Evolutionary conservation across 768 basidiomycete species (phyloP).

Genomic region (Trametes cingulata): DNA sequence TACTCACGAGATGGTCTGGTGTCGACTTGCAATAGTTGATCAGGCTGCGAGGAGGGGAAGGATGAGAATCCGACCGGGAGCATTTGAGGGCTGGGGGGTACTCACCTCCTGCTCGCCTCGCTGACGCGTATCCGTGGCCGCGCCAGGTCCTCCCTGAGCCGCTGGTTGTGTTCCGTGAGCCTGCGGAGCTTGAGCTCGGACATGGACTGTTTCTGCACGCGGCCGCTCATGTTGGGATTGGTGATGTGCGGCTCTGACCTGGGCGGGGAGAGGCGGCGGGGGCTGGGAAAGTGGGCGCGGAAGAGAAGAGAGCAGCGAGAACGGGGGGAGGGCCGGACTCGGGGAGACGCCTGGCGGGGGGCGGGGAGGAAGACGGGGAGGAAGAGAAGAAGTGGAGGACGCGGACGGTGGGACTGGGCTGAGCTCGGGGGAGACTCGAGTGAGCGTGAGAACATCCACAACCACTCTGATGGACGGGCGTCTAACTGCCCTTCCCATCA

Average conservation of each 20-base stretch:
- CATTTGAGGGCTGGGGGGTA: background rate
- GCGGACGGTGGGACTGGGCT: background rate
- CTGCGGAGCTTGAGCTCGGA: constrained; percentile 81
- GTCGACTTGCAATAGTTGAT: constrained; percentile 76
- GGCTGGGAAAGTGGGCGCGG: background rate
- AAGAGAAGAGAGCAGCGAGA: constrained; percentile 1
- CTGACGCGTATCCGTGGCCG: constrained; percentile 71
- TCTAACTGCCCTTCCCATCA: background rate
- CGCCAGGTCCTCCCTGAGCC: constrained; percentile 70
- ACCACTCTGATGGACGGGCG: background rate
- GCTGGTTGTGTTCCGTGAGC: constrained; percentile 72
- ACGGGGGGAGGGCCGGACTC: constrained; percentile 11
- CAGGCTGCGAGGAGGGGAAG: constrained; percentile 42
- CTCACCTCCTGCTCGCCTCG: constrained; percentile 69
- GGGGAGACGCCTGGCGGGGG: background rate
- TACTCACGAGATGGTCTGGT: constrained; percentile 64
- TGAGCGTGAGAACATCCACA: background rate
- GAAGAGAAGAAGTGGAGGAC: background rate
- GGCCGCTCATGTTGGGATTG: constrained; percentile 29
- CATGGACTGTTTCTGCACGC: constrained; percentile 63
- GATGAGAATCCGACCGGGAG: background rate
- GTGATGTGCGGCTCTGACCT: background rate
- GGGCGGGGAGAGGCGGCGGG: background rate
- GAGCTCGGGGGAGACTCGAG: background rate
- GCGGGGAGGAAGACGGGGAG: background rate